Percentiles rank a stretch among this genome's conserved stretches.
Evolutionary conservation across 164 flowering plant genomes (phyloP).

Genomic region (Chloranthus sessilifolius): DNA sequence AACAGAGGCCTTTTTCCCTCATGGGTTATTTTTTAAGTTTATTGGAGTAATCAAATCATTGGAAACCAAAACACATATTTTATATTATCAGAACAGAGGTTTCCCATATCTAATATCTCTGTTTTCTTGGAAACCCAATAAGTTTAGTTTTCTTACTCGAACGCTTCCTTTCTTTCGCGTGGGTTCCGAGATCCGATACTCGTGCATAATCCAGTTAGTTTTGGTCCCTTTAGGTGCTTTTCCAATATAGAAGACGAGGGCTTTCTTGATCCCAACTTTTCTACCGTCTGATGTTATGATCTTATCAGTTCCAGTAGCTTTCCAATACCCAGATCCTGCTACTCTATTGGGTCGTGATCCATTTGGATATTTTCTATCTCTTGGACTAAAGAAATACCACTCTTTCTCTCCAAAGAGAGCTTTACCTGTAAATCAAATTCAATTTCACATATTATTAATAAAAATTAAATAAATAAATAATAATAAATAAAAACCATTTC

Average conservation of each 20-base stretch:
- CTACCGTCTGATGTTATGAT: slow-evolving; percentile 55
- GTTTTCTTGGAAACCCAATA: too few species aligned
- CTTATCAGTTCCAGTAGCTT: slow-evolving; percentile 90
- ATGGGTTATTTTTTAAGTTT: too few species aligned
- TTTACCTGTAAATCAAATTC: slow-evolving; percentile 35
- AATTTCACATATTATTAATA: too few species aligned
- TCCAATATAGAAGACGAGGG: slow-evolving; percentile 76
- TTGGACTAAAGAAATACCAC: slow-evolving; percentile 87
- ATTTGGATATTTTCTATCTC: slow-evolving; percentile 82
- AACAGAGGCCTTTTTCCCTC: too few species aligned
- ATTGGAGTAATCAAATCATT: too few species aligned
- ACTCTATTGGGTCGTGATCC: slow-evolving; percentile 86
- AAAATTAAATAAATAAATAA: background rate
- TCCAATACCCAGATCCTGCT: slow-evolving; percentile 92
- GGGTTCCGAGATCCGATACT: slow-evolving; percentile 57
- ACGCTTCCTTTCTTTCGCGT: slow-evolving; percentile 42
- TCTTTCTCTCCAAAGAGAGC: slow-evolving; percentile 86
- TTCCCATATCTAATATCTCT: too few species aligned
- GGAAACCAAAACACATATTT: too few species aligned
- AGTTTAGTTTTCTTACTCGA: slow-evolving; percentile 46
- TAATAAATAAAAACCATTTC: background rate
- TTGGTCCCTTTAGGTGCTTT: slow-evolving; percentile 87
- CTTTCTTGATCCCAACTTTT: slow-evolving; percentile 82
- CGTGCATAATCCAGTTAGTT: slow-evolving; percentile 96
- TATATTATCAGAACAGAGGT: too few species aligned